Conservation (phyloP, 2,329 filamentous ascomycete species). For the Cadophora malorum region DNA sequence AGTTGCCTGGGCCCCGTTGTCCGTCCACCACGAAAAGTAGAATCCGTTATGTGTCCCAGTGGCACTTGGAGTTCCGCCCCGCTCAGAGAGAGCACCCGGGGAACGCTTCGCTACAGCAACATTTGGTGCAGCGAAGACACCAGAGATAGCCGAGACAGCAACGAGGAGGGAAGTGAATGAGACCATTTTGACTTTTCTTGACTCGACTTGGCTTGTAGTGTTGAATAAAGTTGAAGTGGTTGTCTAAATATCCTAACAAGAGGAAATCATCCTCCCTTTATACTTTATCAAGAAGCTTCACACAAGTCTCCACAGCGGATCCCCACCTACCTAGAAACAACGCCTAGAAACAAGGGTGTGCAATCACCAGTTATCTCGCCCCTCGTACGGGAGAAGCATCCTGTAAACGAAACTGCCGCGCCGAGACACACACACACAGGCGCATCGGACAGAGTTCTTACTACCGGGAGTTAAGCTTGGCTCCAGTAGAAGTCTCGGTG, state of each 20-base stretch:
- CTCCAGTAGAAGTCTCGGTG: background rate
- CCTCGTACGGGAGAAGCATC: background rate
- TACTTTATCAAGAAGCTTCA: background rate
- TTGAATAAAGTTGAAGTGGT: background rate
- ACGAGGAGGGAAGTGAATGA: conserved; percentile 33
- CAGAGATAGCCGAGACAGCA: conserved; percentile 27
- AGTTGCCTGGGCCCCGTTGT: conserved; percentile 54
- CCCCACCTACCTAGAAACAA: conserved; percentile 6
- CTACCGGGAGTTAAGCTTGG: background rate
- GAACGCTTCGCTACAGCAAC: conserved; percentile 3
- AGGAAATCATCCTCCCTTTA: background rate
- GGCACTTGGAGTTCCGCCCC: conserved; percentile 47
- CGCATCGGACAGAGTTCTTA: conserved; percentile 2
- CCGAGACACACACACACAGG: background rate
- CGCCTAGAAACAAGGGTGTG: conserved; percentile 6
- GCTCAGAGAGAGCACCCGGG: conserved; percentile 19
- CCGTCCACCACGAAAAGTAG: conserved; percentile 67
- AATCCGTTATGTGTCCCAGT: conserved; percentile 62
- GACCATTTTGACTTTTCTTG: conserved; percentile 30
- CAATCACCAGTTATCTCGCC: background rate
- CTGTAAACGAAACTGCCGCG: conserved; percentile 11
- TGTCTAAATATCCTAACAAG: no score
- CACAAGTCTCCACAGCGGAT: conserved; percentile 4
- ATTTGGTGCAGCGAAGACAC: conserved; percentile 30
- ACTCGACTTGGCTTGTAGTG: background rate